Evolutionary conservation across 2,329 filamentous ascomycete genomes (phyloP).

Genomic region (Verticillium longisporum): DNA sequence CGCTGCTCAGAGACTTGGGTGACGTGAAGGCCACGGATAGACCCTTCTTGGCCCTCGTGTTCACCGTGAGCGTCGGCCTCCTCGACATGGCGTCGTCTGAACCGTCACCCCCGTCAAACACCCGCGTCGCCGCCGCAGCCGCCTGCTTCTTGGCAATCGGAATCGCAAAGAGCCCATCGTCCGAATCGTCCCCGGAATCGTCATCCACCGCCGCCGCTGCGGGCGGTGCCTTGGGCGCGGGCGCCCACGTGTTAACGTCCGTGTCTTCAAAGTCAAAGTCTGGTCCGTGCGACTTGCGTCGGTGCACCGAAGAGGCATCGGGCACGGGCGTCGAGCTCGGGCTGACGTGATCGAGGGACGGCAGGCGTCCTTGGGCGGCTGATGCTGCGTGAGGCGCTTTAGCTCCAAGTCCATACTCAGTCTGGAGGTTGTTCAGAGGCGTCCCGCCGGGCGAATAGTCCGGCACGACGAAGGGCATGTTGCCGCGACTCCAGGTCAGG

Average conservation of each 20-base stretch:
- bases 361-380: constrained; percentile 20
- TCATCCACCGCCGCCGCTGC: constrained; percentile 37
- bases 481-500: constrained; percentile 42
- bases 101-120: constrained; percentile 19
- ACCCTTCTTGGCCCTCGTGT: constrained; percentile 55
- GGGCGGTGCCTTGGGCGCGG: constrained; percentile 33
- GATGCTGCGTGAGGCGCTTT: not conserved
- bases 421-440: constrained; percentile 18
- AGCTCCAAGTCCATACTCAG: constrained; percentile 7
- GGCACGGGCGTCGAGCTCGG: constrained; percentile 33
- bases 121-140: constrained; percentile 5
- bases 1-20: constrained; percentile 35
- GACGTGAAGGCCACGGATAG: constrained; percentile 64
- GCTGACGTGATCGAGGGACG: constrained; percentile 39
- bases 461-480: constrained; percentile 64
- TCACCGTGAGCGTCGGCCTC: constrained; percentile 56
- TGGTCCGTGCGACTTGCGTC: constrained; percentile 53
- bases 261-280: constrained; percentile 77
- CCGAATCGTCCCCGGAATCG: constrained; percentile 76
- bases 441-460: constrained; percentile 62
- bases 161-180: constrained; percentile 81
- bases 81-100: constrained; percentile 32
- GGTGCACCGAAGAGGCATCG: not conserved
- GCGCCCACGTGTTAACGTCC: constrained; percentile 65
- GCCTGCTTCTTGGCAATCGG: constrained; percentile 47